phyloP scores from a whole-genome alignment of 257 asterid species.

The Solanum chiquidenum region DNA sequence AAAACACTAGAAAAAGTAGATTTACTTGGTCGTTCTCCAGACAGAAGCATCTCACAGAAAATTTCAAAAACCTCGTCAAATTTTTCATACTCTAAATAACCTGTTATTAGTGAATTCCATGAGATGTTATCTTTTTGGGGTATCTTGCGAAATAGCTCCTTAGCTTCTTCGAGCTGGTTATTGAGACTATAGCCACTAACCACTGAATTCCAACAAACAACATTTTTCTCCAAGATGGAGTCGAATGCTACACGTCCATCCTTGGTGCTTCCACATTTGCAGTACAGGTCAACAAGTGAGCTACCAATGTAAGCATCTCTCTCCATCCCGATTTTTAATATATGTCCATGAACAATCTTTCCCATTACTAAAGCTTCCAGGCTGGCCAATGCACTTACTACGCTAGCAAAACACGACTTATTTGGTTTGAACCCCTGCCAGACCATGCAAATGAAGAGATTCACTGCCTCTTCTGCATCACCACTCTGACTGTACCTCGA shows the following conservation, averaged over 20 bases:
- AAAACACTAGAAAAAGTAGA: constrained; percentile 68
- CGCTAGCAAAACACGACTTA: constrained; percentile 58
- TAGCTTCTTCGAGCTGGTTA: constrained; percentile 45
- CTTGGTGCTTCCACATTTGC: constrained; percentile 52
- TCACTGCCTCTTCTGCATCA: constrained; percentile 46
- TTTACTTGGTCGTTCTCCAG: constrained; percentile 50
- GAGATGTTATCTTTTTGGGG: constrained; percentile 47
- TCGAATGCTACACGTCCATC: constrained; percentile 46
- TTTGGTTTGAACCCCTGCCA: constrained; percentile 33
- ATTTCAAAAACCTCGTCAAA: constrained; percentile 34
- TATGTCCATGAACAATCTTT: constrained; percentile 44
- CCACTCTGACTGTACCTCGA: constrained; percentile 73
- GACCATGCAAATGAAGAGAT: constrained; percentile 47
- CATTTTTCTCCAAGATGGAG: constrained; percentile 34
- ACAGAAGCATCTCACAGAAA: constrained; percentile 46
- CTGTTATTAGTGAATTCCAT: constrained; percentile 71
- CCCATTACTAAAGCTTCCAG: constrained; percentile 48
- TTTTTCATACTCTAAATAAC: constrained; percentile 33
- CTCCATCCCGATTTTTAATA: constrained; percentile 43
- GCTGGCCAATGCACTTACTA: constrained; percentile 46
- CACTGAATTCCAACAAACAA: constrained; percentile 70
- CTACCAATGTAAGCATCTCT: constrained; percentile 37
- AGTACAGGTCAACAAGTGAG: constrained; percentile 56
- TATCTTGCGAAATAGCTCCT: constrained; percentile 37
- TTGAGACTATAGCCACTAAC: constrained; percentile 61